phyloP scores from a whole-genome alignment of 2,329 filamentous ascomycete species.

The Colletotrichum lini region DNA sequence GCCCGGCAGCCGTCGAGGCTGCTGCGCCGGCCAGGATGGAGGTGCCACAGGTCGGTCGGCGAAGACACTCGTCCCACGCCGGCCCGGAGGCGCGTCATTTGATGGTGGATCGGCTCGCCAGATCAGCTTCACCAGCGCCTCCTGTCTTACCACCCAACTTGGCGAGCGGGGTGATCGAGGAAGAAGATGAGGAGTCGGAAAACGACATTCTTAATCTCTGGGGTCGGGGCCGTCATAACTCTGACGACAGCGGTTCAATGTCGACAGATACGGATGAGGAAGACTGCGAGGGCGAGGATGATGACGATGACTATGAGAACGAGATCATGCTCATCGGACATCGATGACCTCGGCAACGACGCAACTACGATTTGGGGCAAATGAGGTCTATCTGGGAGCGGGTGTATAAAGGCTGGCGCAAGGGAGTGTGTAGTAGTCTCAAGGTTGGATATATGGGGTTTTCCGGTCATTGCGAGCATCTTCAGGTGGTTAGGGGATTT shows the following conservation, averaged over 20 bases:
- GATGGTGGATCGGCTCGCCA: conserved; percentile 58
- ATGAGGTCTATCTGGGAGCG: conserved; percentile 19
- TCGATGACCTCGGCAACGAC: conserved; percentile 50
- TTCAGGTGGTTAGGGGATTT: conserved; percentile 7
- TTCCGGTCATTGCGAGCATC: conserved; percentile 28
- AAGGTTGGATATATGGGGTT: conserved; percentile 36
- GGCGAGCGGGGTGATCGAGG: conserved; percentile 51
- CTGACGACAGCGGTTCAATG: conserved; percentile 58
- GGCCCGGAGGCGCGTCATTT: conserved; percentile 50
- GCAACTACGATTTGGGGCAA: conserved; percentile 7
- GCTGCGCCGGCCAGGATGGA: conserved; percentile 8
- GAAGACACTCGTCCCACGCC: conserved; percentile 57
- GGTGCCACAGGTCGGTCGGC: conserved; percentile 43
- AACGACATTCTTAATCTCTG: conserved; percentile 66
- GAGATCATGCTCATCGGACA: conserved; percentile 67
- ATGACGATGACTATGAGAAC: conserved; percentile 64
- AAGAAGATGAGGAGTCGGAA: conserved; percentile 56
- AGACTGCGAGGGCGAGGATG: conserved; percentile 59
- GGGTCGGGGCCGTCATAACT: conserved; percentile 63
- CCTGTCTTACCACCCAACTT: conserved; percentile 34
- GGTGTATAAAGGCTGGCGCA: conserved; percentile 26
- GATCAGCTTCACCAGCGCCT: conserved; percentile 38
- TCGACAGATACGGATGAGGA: conserved; percentile 55
- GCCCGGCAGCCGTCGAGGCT: not conserved
- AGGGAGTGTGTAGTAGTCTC: conserved; percentile 15